A percentile compares a stretch with the other conserved stretches of the same genome.
phyloP scores from a whole-genome alignment of 169 alveolate species.

The Amoebophrya sp. region DNA sequence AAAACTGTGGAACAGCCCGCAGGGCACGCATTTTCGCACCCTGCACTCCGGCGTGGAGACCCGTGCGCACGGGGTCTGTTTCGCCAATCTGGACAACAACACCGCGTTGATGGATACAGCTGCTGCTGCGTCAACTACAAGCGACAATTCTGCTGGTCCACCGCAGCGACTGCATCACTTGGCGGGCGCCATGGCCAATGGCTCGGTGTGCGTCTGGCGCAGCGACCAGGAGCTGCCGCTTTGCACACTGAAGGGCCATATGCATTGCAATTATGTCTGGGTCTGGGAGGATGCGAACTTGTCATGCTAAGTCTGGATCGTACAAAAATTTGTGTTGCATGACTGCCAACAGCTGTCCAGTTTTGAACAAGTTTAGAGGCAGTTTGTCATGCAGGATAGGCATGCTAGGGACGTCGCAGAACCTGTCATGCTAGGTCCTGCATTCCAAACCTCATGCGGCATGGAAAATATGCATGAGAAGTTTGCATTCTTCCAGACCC shows the following conservation, averaged over 20 bases:
- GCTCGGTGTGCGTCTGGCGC: not conserved
- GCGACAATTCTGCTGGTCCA: not conserved
- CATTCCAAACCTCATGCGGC: too few relatives aligned
- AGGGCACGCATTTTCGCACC: not conserved
- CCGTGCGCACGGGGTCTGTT: not conserved
- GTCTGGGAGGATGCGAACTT: too few relatives aligned
- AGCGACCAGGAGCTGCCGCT: not conserved
- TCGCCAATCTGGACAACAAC: not conserved
- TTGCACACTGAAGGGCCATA: conserved; percentile 41
- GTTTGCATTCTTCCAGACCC: too few relatives aligned
- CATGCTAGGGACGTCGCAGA: too few relatives aligned
- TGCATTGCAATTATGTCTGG: too few relatives aligned
- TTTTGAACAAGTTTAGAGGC: too few relatives aligned
- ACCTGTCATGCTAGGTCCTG: too few relatives aligned
- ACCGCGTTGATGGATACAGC: not conserved
- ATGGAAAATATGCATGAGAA: too few relatives aligned
- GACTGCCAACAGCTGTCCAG: too few relatives aligned
- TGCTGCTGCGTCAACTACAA: not conserved
- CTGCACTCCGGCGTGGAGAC: not conserved
- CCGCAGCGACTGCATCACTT: not conserved
- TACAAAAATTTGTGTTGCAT: too few relatives aligned
- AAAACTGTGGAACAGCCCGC: conserved; percentile 28
- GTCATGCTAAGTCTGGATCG: too few relatives aligned
- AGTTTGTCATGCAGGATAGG: too few relatives aligned
- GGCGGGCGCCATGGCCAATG: conserved; percentile 26